Evolutionary conservation across 2,329 filamentous ascomycete genomes (phyloP).

Genomic region (Rhynchosporium secalis): DNA sequence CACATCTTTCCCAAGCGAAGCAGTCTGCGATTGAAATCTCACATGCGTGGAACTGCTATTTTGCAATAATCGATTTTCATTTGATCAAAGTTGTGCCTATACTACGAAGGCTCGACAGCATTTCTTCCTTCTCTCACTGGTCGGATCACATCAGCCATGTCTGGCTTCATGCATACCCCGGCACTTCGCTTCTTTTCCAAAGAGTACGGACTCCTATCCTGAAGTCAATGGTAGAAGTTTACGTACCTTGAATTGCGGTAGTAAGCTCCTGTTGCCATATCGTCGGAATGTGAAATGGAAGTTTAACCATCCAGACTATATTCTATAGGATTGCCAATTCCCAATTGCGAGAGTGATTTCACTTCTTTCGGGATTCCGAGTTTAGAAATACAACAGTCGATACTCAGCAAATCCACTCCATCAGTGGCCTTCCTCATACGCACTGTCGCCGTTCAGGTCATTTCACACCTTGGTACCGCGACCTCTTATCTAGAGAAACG

Average conservation of each 20-base stretch:
- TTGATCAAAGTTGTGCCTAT: not conserved
- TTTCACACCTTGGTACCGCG: constrained; percentile 1
- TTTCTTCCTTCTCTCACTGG: not conserved
- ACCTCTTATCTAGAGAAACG: constrained; percentile 6
- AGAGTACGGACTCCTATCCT: not conserved
- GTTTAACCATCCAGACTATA: not conserved
- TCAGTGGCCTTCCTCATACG: constrained; percentile 2
- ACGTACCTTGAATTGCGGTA: not conserved
- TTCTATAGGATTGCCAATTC: not conserved
- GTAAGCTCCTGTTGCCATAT: not conserved
- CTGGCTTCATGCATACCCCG: constrained; percentile 1
- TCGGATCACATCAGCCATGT: constrained; percentile 8
- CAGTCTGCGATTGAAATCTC: constrained; percentile 6
- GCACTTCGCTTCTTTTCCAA: constrained; percentile 7
- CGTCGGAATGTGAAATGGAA: not conserved
- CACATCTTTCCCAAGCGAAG: not conserved
- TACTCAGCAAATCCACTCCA: not conserved
- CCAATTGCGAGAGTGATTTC: not conserved
- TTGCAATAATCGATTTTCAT: not conserved
- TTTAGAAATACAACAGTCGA: not conserved
- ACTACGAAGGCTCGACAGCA: constrained; percentile 11
- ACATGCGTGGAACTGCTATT: not conserved
- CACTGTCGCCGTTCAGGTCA: constrained; percentile 5
- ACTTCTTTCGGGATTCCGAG: not conserved
- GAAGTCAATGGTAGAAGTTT: not conserved